A percentile compares a stretch with the other conserved stretches of the same genome.
phyloP scores from a whole-genome alignment of 2,329 filamentous ascomycete genomes.

The Uncinocarpus reesii region DNA sequence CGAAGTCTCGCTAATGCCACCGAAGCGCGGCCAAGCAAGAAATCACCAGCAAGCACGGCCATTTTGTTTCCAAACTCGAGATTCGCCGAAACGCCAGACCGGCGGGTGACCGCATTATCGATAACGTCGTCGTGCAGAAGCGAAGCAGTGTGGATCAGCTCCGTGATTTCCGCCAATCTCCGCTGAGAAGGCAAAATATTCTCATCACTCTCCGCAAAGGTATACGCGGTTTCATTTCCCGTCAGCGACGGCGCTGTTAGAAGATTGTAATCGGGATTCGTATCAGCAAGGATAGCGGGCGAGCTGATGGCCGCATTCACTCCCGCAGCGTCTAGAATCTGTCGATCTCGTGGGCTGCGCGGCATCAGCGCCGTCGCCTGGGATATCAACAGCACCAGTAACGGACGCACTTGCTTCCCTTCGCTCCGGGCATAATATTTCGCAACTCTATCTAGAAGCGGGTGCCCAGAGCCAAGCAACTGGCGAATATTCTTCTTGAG shows the following conservation, averaged over 20 bases:
- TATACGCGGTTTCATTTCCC: conserved; percentile 26
- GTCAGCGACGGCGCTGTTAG: conserved; percentile 42
- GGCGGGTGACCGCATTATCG: conserved; percentile 76
- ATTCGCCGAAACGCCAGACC: conserved; percentile 79
- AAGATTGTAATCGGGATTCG: conserved; percentile 59
- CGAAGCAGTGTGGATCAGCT: conserved; percentile 93
- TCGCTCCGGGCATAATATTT: conserved; percentile 98
- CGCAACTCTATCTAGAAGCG: conserved; percentile 83
- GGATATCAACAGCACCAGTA: conserved; percentile 94
- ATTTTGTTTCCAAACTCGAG: conserved; percentile 98
- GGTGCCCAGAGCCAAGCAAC: conserved; percentile 87
- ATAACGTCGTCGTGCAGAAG: conserved; percentile 97
- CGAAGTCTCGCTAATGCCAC: conserved; percentile 82
- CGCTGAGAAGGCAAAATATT: conserved; percentile 82
- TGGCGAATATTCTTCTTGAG: conserved; percentile 87
- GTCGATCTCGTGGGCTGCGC: conserved; percentile 40
- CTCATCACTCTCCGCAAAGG: conserved; percentile 2
- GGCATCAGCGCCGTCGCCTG: conserved; percentile 76
- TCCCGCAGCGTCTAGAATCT: conserved; percentile 15
- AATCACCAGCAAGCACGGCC: conserved; percentile 96
- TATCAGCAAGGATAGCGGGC: conserved; percentile 58
- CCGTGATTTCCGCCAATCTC: conserved; percentile 88
- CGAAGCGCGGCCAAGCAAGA: conserved; percentile 82
- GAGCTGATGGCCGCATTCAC: conserved; percentile 55
- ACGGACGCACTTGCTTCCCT: conserved; percentile 89